Conservation (phyloP, 352 stramenopile species). For the Globisporangium ultimum region DNA sequence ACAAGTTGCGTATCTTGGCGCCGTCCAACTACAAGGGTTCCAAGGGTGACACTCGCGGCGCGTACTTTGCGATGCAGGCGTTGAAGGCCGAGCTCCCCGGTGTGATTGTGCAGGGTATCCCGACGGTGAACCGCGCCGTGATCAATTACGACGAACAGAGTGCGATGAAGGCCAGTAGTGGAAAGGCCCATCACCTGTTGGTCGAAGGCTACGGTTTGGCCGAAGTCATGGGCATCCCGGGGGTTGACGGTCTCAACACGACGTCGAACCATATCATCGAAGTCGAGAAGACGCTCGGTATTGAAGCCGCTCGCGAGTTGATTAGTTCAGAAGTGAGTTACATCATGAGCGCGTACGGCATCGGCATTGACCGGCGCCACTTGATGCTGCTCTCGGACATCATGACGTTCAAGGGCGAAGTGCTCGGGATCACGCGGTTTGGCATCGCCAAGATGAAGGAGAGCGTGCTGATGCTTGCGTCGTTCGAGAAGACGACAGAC, state of each 20-base stretch:
- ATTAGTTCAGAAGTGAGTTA: constrained; percentile 98
- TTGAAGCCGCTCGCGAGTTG: constrained; percentile 96
- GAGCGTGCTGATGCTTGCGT: constrained; percentile 98
- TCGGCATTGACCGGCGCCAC: constrained; percentile 98
- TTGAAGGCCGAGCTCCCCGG: constrained; percentile 94
- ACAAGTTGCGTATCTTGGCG: constrained; percentile 81
- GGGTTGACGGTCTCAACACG: constrained; percentile 94
- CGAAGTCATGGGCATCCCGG: constrained; percentile 97
- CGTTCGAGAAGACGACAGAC: constrained; percentile 99
- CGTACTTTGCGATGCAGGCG: constrained; percentile 94
- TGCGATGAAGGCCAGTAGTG: constrained; percentile 27
- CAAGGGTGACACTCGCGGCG: constrained; percentile 66
- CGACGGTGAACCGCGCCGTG: constrained; percentile 96
- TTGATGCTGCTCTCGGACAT: constrained; percentile 99
- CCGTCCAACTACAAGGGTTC: constrained; percentile 86
- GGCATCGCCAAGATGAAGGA: constrained; percentile 99
- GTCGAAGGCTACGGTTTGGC: constrained; percentile 98
- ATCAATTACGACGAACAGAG: constrained; percentile 97
- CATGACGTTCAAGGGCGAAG: constrained; percentile 98
- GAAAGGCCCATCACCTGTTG: constrained; percentile 94
- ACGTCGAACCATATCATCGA: constrained; percentile 99
- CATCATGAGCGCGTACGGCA: constrained; percentile 99
- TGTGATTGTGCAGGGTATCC: constrained; percentile 98
- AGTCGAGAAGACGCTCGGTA: constrained; percentile 94
- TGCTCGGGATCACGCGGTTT: constrained; percentile 92